A percentile compares a stretch with the other conserved stretches of the same genome.
These are phyloP conservation scores for Physcia stellaris DNA, from an alignment of 495 filamentous ascomycete species.

Conservation along the genomic window DNA sequence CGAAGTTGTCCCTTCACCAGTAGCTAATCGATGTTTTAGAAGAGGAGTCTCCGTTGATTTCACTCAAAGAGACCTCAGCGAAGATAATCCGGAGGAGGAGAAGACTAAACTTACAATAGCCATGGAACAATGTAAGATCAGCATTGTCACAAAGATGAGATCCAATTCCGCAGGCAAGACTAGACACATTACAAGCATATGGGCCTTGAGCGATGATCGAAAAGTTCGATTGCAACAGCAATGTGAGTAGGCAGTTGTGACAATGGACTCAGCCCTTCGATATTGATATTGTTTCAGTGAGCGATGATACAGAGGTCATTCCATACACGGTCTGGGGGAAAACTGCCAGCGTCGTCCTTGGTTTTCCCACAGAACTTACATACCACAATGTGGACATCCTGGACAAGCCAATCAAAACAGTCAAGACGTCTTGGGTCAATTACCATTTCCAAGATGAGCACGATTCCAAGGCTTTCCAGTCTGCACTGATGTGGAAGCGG, in stretches of 20 bases:
- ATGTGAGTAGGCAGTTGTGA: constrained; percentile 3
- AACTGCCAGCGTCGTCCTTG: constrained; percentile 21
- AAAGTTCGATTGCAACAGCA: constrained; percentile 23
- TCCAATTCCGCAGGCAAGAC: constrained; percentile 10
- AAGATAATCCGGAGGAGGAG: constrained; percentile 13
- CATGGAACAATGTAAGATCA: background rate
- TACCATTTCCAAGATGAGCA: constrained; percentile 17
- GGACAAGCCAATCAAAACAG: constrained; percentile 5
- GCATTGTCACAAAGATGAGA: constrained; percentile 22
- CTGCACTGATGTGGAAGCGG: constrained; percentile 22
- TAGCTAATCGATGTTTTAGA: background rate
- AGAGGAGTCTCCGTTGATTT: constrained; percentile 16
- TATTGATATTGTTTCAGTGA: too few species aligned
- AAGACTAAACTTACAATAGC: constrained; percentile 12
- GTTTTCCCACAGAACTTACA: constrained; percentile 15
- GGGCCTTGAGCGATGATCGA: constrained; percentile 23
- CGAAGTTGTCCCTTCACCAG: too few species aligned
- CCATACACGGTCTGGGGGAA: constrained; percentile 25
- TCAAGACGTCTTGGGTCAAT: constrained; percentile 26
- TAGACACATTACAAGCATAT: constrained; percentile 21
- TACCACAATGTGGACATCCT: constrained; percentile 17
- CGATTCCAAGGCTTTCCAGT: too few species aligned
- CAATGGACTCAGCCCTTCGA: background rate
- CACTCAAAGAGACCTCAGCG: constrained; percentile 14
- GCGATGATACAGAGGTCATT: constrained; percentile 20